These are phyloP conservation scores for Pochonia chlamydosporia DNA, from an alignment of 2,329 filamentous ascomycete genomes.

Conservation along the genomic window DNA sequence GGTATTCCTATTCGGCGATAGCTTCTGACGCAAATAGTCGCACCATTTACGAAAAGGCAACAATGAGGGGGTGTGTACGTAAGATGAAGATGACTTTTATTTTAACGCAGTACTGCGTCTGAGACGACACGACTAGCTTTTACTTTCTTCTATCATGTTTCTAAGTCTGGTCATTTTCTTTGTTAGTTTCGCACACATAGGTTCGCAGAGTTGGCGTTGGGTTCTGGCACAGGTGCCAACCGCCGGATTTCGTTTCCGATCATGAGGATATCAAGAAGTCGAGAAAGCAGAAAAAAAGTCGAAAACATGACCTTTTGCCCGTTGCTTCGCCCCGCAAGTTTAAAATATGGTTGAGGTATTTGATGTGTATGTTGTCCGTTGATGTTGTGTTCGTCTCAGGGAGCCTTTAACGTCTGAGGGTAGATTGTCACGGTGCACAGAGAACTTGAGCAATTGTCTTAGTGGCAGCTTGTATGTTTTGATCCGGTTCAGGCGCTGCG, in stretches of 20 bases:
- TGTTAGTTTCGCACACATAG: not conserved
- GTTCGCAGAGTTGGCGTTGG: conserved; percentile 10
- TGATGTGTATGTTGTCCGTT: not conserved
- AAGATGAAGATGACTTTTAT: not conserved
- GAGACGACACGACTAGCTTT: conserved; percentile 1
- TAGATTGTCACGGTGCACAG: not conserved
- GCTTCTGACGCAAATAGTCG: conserved; percentile 3
- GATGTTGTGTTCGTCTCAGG: not conserved
- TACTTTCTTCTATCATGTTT: not conserved
- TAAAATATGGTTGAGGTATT: not conserved
- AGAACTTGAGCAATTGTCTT: not conserved
- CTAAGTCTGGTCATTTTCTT: not conserved
- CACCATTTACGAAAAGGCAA: not conserved
- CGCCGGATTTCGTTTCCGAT: not conserved
- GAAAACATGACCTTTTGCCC: not conserved
- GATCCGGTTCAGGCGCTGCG: too few species aligned
- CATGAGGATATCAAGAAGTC: not conserved
- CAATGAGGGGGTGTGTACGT: not conserved
- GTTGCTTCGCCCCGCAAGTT: not conserved
- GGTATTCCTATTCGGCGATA: conserved; percentile 62
- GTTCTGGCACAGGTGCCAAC: conserved; percentile 3
- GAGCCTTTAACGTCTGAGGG: not conserved
- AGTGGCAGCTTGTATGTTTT: not conserved
- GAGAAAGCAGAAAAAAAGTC: not conserved
- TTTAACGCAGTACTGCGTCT: not conserved